Evolutionary conservation across 345 rosid species (phyloP).

Genomic region (Eucalyptus tenuipes): DNA sequence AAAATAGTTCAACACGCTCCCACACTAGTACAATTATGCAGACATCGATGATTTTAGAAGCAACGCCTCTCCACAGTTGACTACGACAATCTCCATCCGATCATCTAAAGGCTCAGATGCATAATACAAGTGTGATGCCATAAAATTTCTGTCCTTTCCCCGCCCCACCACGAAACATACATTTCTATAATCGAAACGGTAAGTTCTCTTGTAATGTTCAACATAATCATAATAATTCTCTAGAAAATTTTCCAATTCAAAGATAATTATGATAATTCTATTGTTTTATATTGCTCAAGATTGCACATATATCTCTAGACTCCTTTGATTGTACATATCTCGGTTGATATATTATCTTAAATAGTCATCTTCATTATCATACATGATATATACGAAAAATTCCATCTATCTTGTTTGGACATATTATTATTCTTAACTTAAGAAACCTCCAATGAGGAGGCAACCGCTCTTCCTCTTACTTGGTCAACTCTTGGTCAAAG

Average conservation of each 20-base stretch:
- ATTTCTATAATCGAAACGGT: too few relatives aligned
- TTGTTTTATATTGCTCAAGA: too few relatives aligned
- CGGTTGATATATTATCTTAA: background rate
- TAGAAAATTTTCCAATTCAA: background rate
- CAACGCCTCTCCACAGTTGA: too few relatives aligned
- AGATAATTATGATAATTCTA: background rate
- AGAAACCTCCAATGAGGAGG: background rate
- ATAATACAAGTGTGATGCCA: too few relatives aligned
- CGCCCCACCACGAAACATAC: too few relatives aligned
- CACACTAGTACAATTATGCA: too few relatives aligned
- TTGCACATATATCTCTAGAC: background rate
- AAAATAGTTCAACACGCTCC: background rate
- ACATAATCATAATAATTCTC: background rate
- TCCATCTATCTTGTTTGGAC: background rate
- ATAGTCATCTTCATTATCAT: background rate
- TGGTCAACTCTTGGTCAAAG: background rate
- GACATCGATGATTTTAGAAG: background rate
- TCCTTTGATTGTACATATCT: background rate
- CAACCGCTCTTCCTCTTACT: background rate
- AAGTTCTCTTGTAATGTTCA: background rate
- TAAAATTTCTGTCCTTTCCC: too few relatives aligned
- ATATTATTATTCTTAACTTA: background rate
- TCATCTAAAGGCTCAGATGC: too few relatives aligned
- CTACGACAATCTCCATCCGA: too few relatives aligned
- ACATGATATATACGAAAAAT: too few relatives aligned